Evolutionary conservation across 2,329 filamentous ascomycete genomes (phyloP), one percentile per base, ranked within the genome.

Genomic region (Cladosporium austrohemisphaericum): DNA sequence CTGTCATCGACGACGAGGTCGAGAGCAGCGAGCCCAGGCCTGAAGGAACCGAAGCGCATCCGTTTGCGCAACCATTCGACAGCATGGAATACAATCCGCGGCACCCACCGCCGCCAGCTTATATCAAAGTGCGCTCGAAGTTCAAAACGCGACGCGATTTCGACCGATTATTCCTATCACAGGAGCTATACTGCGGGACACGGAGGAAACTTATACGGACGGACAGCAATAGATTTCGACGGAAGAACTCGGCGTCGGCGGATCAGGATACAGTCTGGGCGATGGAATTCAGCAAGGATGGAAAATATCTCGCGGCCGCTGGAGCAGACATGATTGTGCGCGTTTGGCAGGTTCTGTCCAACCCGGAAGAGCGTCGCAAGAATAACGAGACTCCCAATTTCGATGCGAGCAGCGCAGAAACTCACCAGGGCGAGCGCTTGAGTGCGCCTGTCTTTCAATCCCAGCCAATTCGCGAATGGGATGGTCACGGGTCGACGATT

Each of bases 281-380:
- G 0, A 81, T 88, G 55, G 88, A 93, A 61, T 97, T 97, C 62
- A 97, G 92, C 62, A 85, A 85, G 52, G 92, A 97, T 70, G 93
- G 93, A 4, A 87, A 78, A 61, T 95, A 91, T 65, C 75, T 98
- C 14, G 93, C 93, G 5, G 89, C 89, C n/a, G 93, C 87, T 9
- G 93, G 93, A 3, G 88, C 92, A 57, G 93, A 97, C 65, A 82
- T 82, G 55, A 78, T 91, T 13, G 83, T 98, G 9, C 80, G 92
- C 14, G 81, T 97, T 13, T 98, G 92, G 86, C 83, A 86, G 2
- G 90, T 97, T 3, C 82, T 98, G 31, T 82, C 88, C 3, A 92
- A 84, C 1, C 74, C 81, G 0, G 89, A 95, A 52, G 90, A 96
- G 63, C 81, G 93, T 13, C 77, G 77, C 50, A 75, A 78, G 7